Base-by-base conservation (phyloP, 495 filamentous ascomycete species). In the Pseudomonodictys pantanalensis region DNA sequence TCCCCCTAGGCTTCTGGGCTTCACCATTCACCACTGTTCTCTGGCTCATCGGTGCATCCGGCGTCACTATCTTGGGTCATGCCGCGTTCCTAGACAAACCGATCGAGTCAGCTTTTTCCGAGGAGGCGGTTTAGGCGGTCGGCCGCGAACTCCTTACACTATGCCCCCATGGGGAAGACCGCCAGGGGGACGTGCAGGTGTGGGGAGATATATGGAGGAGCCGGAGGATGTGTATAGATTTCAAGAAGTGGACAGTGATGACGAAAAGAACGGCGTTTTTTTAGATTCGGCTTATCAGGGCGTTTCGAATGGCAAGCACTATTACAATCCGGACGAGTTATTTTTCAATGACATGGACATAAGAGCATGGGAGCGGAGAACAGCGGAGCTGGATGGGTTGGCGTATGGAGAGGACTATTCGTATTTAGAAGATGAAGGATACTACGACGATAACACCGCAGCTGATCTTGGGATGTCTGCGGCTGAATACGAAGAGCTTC, bases 61-160 rank as follows among this genome's bases (percentile, higher is more conserved):
- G 89, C 66, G 89, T 96, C 72, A 86, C 83, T 71, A 91, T 97
- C 58, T 78, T 97, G 61, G 95, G 95, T 75, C 93, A 98, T 77
- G 93, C 93, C 66, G 81, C 90, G 49, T 84, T 98, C 69, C 86
- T 98, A 86, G 93, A 98, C 76, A 96, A 96, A 81, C 92, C 92
- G 33, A 96, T 97, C 80, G 93, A 97, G 84, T 92, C 92, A 91
- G 91, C 92, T 98, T 98, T 98, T 97, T 98, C 95, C 83, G 93
- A 96, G 93, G 95, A 97, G 92, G 93, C 91, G 92, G 92, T 97
- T 89, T 97, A 97, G 86, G 83, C 92, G 91, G 91, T 96, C 91
- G 92, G 89, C 91, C 91, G 91, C 91, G 89, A 95, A 83, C 90
- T 96, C 91, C 91, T 86, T 84, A 90, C 83, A 80, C 80, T 88